Base-by-base conservation (phyloP, 495 filamentous ascomycete genomes). In the Physcia stellaris region DNA sequence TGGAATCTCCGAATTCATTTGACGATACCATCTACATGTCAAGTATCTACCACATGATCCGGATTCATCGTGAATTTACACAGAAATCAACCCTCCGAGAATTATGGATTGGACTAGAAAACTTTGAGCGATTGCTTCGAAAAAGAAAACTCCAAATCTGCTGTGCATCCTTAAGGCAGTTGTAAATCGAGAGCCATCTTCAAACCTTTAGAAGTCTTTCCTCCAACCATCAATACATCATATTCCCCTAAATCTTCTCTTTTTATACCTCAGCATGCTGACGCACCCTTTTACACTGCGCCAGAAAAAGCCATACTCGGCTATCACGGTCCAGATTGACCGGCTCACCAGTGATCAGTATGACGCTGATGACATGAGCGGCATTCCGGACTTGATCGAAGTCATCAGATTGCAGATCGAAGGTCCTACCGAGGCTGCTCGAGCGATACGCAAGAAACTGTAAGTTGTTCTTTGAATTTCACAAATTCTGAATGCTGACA, bases 401-500 rank as follows among this genome's bases (percentile, higher is more conserved):
- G 83, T 86, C 34, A 77, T 99, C 46, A 79, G 81, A 42, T 77
- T 99, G 35, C 92, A 96, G 59, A 71, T 71, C 32, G 80, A 80
- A 15, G 92, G 92, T 2, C 87, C 92, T 1, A 73, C 74, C 5
- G 92, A 99, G 63, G 86, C 86, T 35, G 83, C 86, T 44, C 75
- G 92, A 55, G 88, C 92, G 16, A 72, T 96, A 48, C 74, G 92
- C 33, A 99, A 96, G 76, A 96, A 99, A 66, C 72, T 99, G 71
- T 85, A 54, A 57, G 80, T 59, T 20, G 26, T 21, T 42, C 5
- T 10, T 34, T 13, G 32, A 2, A 3, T 6, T 23, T 34, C 5
- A 19, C 10, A 12, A 10, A 39, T 15, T n/a, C 26, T 12, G 22
- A n/a, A 13, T 15, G 11, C 6, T 27, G 17, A 35, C 52, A 44